A percentile compares a stretch with the other conserved stretches of the same genome.
phyloP scores from a whole-genome alignment of 192 early-diverging fungal species.

The Mortierella claussenii region DNA sequence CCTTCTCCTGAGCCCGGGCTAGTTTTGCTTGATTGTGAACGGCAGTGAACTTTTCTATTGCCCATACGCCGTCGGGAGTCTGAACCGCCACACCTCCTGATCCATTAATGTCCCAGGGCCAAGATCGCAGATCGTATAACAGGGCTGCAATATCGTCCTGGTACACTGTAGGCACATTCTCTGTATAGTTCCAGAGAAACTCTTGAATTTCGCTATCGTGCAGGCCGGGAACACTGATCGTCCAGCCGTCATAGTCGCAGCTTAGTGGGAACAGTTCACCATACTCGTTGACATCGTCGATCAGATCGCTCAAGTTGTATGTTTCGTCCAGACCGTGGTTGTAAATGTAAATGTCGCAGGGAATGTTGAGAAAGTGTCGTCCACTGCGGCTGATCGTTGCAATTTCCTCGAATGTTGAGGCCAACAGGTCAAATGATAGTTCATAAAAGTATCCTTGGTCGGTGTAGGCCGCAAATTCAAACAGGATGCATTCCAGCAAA shows the following conservation, averaged over 20 bases:
- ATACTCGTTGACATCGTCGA: neutral
- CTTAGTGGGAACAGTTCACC: neutral
- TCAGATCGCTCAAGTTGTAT: neutral
- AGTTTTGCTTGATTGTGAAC: constrained; percentile 6
- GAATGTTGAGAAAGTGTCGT: neutral
- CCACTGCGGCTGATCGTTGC: neutral
- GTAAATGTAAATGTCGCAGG: neutral
- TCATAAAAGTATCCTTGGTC: neutral
- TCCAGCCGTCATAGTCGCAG: neutral
- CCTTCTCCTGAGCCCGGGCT: neutral
- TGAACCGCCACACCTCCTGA: neutral
- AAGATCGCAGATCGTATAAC: neutral
- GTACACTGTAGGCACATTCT: neutral
- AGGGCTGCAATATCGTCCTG: constrained; percentile 25
- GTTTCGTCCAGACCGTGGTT: neutral
- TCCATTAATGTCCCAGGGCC: neutral
- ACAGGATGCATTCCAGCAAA: constrained; percentile 2
- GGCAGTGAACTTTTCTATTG: neutral
- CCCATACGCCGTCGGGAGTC: neutral
- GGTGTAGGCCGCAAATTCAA: neutral
- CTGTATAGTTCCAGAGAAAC: constrained; percentile 13
- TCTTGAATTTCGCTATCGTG: neutral
- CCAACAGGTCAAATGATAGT: neutral
- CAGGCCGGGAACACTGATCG: neutral
- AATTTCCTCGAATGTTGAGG: neutral